Base-by-base conservation (phyloP, 768 basidiomycete species). In the Ramaria rubella region DNA sequence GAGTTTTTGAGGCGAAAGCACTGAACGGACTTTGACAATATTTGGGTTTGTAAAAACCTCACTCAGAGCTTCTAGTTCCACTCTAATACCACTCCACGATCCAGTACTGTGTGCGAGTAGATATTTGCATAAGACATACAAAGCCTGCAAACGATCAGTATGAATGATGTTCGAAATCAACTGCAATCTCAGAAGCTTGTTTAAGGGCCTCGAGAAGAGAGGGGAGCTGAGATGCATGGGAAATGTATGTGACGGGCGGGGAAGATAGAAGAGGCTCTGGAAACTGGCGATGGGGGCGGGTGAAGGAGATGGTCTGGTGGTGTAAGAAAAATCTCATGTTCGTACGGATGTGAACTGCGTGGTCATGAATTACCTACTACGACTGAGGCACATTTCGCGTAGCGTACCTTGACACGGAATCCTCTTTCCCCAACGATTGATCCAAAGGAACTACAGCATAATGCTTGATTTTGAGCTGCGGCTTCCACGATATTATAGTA, bases 121-220 rank as follows among this genome's bases (percentile, higher is more conserved):
- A 89, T 58, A 94, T 79, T 68, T 95, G 93, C 84, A 97, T 95
- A 55, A 99, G 73, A 65, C 94, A 96, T 24, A 96, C 77, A 64
- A 97, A 92, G 2, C 96, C 95, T 11, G 70, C 69, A 67, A 87
- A 97, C 4, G 86, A 83, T 34, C 94, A 79, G 63, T 87, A 90
- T 59, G 81, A 86, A 74, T 98, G 94, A 66, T 97, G 89, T 71
- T 99, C 95, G 27, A 99, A 73, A 70, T 99, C 96, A 24, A 99
- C 78, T 0, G 96, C 95, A 52, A 98, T 83, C 68, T 95, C 94
- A 24, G 70, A 71, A n/a, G 76, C 78, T 5, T 68, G 65, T 26
- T 79, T 78, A n/a, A 98, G 77, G 56, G 80, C 77, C 12, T 77
- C 77, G 4, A 94, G 73, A 81, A 96, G 84, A 30, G 64, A 66